Evolutionary conservation across 2,329 filamentous ascomycete genomes (phyloP), one percentile per base, ranked within the genome.

Genomic region (Monosporascus ibericus): DNA sequence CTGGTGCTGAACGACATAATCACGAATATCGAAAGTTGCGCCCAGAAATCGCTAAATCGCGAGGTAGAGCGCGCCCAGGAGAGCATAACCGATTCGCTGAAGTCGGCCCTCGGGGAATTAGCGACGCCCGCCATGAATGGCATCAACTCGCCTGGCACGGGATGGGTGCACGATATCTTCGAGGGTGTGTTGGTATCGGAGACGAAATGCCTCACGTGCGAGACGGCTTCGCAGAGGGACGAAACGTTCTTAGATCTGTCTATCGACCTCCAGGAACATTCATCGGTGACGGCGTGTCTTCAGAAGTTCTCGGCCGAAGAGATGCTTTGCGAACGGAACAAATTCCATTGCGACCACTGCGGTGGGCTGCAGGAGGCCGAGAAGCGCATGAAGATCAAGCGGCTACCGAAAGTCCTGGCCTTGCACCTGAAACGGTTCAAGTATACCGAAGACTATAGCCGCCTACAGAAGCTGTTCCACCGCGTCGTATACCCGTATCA

Each of bases 381-480:
- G 70, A 99, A 97, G 76, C 84, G 94, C 58, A 99, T 99, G 94
- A 99, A 97, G 76, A 92, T 99, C 62, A 97, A 99, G 75, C 84
- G 89, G 50, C 74, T 97, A 65, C 94, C 94, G 4, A 91, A 90
- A 65, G 90, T 99, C 54, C 73, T 99, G 58, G 92, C 94, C 5
- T 75, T 99, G 53, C 94, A 99, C 67, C 73, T 99, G 57, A 99
- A 99, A 73, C 84, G 94, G 52, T 99, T 99, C 77, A 97, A 97
- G 73, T 99, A 96, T 67, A 96, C 92, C 2, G 94, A 97, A 67
- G 92, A 97, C 68, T 83, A 95, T 65, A 94, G 92, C 59, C 84
- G 92, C 51, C 74, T 99, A 56, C 92, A 97, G 69, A 99, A 99
- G 72, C 80, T 99, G 44, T 97, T 97, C 68, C 92, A 99, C 69